Percentiles rank a stretch among this genome's conserved stretches.
Evolutionary conservation across 257 asterid genomes (phyloP).

Genomic region (Vinca minor): DNA sequence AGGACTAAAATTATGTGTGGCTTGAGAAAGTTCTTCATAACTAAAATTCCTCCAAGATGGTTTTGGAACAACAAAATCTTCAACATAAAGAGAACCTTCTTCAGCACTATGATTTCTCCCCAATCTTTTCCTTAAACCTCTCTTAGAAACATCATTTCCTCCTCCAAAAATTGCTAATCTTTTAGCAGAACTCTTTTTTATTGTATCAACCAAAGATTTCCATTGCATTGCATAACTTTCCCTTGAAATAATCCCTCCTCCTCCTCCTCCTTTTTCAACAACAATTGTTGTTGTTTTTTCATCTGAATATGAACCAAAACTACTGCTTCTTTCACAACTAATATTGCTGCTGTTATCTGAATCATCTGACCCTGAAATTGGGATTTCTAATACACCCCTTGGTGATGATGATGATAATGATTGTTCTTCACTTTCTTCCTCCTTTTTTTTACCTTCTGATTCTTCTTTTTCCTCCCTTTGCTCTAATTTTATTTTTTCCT

Average conservation of each 20-base stretch:
- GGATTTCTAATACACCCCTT: constrained; percentile 68
- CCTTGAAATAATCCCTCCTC: constrained; percentile 14
- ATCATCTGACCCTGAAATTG: constrained; percentile 41
- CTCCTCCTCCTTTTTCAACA: constrained; percentile 19
- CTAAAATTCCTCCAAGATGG: constrained; percentile 81
- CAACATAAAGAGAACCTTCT: constrained; percentile 39
- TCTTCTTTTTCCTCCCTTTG: not conserved
- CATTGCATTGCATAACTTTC: constrained; percentile 42
- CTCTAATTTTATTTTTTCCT: constrained; percentile 1
- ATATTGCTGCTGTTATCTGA: constrained; percentile 23
- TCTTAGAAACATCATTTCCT: constrained; percentile 41
- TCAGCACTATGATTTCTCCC: constrained; percentile 53
- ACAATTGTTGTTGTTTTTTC: no score
- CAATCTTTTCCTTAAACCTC: constrained; percentile 31
- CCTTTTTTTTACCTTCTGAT: constrained; percentile 8
- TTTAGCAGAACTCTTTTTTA: constrained; percentile 42
- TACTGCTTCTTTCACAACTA: constrained; percentile 32
- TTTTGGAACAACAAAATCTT: constrained; percentile 43
- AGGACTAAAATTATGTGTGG: constrained; percentile 54
- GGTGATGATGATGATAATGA: constrained; percentile 39
- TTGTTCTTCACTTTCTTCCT: constrained; percentile 19
- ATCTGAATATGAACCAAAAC: constrained; percentile 23
- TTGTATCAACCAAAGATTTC: constrained; percentile 50
- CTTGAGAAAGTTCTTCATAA: constrained; percentile 42
- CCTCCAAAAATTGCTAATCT: constrained; percentile 26